Conservation (phyloP, 441 rosid species). For the Populus hybrid region DNA sequence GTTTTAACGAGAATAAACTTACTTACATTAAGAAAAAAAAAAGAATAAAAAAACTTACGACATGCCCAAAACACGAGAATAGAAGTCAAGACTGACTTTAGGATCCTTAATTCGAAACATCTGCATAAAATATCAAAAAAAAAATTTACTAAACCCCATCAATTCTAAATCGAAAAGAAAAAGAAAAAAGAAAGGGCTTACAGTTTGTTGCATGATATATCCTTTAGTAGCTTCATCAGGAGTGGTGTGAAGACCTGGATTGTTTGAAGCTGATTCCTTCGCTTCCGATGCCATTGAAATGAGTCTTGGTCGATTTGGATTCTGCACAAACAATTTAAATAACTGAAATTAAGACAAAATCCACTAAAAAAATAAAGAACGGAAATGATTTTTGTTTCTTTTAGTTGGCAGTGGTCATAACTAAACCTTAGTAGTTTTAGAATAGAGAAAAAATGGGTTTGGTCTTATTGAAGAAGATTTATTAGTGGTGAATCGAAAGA, state of each 20-base stretch:
- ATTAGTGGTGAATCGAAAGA: constrained; percentile 17
- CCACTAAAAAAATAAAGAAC: neutral
- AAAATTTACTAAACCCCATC: neutral
- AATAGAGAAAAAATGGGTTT: constrained; percentile 15
- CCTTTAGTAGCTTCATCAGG: constrained; percentile 77
- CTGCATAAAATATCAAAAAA: constrained; percentile 36
- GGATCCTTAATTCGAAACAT: constrained; percentile 95
- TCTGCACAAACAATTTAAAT: constrained; percentile 30
- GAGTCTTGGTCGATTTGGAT: constrained; percentile 34
- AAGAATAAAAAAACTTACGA: constrained; percentile 51
- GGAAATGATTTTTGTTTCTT: neutral
- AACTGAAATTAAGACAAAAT: neutral
- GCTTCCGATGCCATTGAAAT: constrained; percentile 68
- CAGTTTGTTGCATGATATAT: constrained; percentile 91
- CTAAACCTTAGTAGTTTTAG: constrained; percentile 19
- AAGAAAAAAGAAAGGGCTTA: constrained; percentile 17
- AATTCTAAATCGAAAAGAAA: neutral
- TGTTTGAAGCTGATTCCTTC: constrained; percentile 67
- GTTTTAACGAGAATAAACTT: too few species aligned
- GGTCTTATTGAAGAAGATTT: constrained; percentile 9
- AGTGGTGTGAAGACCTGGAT: constrained; percentile 63
- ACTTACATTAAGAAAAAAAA: too few species aligned
- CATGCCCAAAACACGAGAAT: constrained; percentile 92
- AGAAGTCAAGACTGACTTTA: constrained; percentile 79
- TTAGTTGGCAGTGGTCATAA: neutral